Evolutionary conservation across 2,329 filamentous ascomycete species (phyloP), one percentile per base, ranked within the genome.

Genomic region (Pseudocercospora vitis): DNA sequence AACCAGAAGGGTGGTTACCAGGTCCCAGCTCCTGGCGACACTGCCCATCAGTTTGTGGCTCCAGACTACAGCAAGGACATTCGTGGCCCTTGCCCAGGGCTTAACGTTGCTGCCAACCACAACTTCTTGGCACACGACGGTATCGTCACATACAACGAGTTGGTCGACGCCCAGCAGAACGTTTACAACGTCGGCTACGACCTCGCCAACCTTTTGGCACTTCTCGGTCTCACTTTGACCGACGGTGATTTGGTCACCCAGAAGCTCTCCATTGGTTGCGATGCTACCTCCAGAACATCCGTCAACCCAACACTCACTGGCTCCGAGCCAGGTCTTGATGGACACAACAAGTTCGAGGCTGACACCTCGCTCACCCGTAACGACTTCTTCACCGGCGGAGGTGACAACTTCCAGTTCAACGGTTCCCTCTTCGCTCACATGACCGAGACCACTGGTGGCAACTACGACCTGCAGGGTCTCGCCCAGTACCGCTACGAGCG

Each of bases 141-240:
- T 31, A 68, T 76, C 44, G 68, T 68, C 14, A 75, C 65, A 21
- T 59, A 48, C 48, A 67, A 65, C 40, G 73, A 76, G 61, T 67
- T 76, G 21, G 71, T 76, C 39, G 72, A 74, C 53, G 72, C 72
- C 16, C 71, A 74, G 40, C 73, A 76, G 56, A 76, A 76, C 40
- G 57, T 76, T 19, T 76, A 75, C 65, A 76, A 76, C 35, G 69
- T 76, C 16, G 71, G 67, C 49, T 73, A 73, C 51, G 73, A 75
- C 53, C 65, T 76, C 16, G 68, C 73, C 4, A 64, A 66, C 29
- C 61, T 74, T 7, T 67, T 76, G 6, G 73, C 74, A 8, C 64
- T 68, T 12, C 66, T 74, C 6, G 72, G 71, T 53, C 67, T 76
- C 8, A 62, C 70, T 12, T 11, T 42, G 37, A 67, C 68, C 29